Evolutionary conservation across 148 eudicot species (phyloP), one percentile per base, ranked within the genome.

Genomic region (Camellia lanceoleosa): DNA sequence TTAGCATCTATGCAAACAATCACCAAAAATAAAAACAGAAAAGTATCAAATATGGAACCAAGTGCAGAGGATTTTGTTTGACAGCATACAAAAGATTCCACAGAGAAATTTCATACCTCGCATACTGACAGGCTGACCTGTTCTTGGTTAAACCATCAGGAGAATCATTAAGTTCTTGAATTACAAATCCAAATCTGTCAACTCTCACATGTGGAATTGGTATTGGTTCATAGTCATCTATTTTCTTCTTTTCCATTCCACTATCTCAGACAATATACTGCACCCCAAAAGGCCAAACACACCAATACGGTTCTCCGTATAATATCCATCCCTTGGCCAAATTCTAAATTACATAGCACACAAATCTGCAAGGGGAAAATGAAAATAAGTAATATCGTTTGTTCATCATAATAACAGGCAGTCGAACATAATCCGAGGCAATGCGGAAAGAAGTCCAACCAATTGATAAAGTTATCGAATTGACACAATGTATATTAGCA

Each of bases 151-250:
- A 72, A 79, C 79, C 86, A 67, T 91, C 97, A 47, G 90, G 91
- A 73, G 90, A 81, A 63, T 79, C 81, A 83, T 76, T 78, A 72
- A 68, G 82, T 75, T 93, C 97, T 46, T 86, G 86, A 85, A 90
- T 93, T 16, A 93, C 90, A 79, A 91, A 93, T 66, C 97, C 98
- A 82, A 93, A 95, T 79, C 91, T 86, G 62, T 93, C 97, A 10
- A 95, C 96, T 77, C 75, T 87, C 84, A 83, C 88, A n/a, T 84
- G 87, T 5, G 86, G 85, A 55, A 12, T 82, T 65, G 93, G 82
- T 62, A 60, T 89, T 19, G 85, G 55, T 64, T 93, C 96, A 71
- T 77, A 65, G 55, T 86, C 97, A 77, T 93, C 98, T 66, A 78
- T 73, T 76, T 68, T 86, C 80, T 85, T 88, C 84, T 82, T 89